Evolutionary conservation across 176 grass and related monocot species (phyloP).

Genomic region (Areca catechu): DNA sequence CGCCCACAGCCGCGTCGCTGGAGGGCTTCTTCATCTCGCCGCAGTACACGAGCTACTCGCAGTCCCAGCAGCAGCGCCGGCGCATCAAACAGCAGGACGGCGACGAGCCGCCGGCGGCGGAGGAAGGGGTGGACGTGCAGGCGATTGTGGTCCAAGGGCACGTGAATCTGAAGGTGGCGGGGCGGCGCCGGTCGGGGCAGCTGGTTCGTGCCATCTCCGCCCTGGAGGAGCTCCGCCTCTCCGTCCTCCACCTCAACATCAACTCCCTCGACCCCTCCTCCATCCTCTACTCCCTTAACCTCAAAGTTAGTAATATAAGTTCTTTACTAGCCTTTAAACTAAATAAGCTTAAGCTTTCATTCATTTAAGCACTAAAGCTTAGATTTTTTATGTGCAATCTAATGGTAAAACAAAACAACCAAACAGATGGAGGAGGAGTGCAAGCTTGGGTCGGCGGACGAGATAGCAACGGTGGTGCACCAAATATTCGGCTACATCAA

Average conservation of each 20-base stretch:
- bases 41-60: slow-evolving; percentile 66
- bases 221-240: slow-evolving; percentile 63
- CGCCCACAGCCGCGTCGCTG: background rate
- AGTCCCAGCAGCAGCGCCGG: slow-evolving; percentile 9
- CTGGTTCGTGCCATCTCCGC: slow-evolving; percentile 49
- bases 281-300: slow-evolving; percentile 81
- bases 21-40: slow-evolving; percentile 81
- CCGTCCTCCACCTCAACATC: slow-evolving; percentile 76
- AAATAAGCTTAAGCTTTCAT: background rate
- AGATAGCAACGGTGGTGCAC: slow-evolving; percentile 81
- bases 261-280: slow-evolving; percentile 39
- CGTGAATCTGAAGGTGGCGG: slow-evolving; percentile 67
- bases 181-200: slow-evolving; percentile 34
- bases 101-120: background rate
- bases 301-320: slow-evolving; percentile 38
- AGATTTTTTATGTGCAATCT: too few relatives aligned
- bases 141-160: slow-evolving; percentile 55
- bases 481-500: slow-evolving; percentile 82
- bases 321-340: background rate
- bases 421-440: slow-evolving; percentile 90
- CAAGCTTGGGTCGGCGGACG: slow-evolving; percentile 78
- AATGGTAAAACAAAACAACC: too few relatives aligned
- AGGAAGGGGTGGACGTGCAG: slow-evolving; percentile 18
- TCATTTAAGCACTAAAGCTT: too few relatives aligned
- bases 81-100: slow-evolving; percentile 40